Evolutionary conservation across 768 basidiomycete genomes (phyloP).

Genomic region (Phlegmacium glaucopus): DNA sequence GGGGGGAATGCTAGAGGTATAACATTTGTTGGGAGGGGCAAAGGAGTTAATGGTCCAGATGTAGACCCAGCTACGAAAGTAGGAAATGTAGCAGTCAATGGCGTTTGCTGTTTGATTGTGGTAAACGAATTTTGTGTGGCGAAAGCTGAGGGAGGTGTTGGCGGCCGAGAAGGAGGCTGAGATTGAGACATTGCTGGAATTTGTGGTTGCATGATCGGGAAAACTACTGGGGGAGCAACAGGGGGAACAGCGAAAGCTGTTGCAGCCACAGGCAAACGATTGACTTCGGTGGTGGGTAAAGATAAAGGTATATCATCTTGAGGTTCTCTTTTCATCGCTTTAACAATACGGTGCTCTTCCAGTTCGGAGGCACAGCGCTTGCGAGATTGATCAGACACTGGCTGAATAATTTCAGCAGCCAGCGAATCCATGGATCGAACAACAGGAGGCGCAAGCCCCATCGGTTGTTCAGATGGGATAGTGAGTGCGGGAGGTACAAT

Average conservation of each 20-base stretch:
- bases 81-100: conserved; percentile 22
- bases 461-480: conserved; percentile 10
- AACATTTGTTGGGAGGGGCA: conserved; percentile 7
- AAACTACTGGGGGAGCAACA: conserved; percentile 11
- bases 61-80: conserved; percentile 14
- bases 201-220: conserved; percentile 9
- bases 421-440: conserved; percentile 11
- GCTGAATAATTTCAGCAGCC: conserved; percentile 23
- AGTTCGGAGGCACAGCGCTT: conserved; percentile 44
- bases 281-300: conserved; percentile 14
- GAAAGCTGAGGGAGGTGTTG: conserved; percentile 31
- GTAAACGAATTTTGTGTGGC: conserved; percentile 26
- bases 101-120: conserved; percentile 21
- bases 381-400: conserved; percentile 35
- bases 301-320: conserved; percentile 38
- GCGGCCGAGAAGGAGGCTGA: conserved; percentile 36
- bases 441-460: conserved; percentile 6
- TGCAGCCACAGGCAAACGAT: background rate
- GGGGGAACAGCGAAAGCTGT: conserved; percentile 12
- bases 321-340: conserved; percentile 47
- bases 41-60: background rate
- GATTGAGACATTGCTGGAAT: conserved; percentile 24
- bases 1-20: conserved; percentile 22
- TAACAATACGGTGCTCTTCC: conserved; percentile 39
- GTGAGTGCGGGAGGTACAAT: conserved; percentile 9